A percentile compares a stretch with the other conserved stretches of the same genome.
Evolutionary conservation across 1,139 yeast genomes (phyloP).

Genomic region (Schizosaccharomyces versatilis): DNA sequence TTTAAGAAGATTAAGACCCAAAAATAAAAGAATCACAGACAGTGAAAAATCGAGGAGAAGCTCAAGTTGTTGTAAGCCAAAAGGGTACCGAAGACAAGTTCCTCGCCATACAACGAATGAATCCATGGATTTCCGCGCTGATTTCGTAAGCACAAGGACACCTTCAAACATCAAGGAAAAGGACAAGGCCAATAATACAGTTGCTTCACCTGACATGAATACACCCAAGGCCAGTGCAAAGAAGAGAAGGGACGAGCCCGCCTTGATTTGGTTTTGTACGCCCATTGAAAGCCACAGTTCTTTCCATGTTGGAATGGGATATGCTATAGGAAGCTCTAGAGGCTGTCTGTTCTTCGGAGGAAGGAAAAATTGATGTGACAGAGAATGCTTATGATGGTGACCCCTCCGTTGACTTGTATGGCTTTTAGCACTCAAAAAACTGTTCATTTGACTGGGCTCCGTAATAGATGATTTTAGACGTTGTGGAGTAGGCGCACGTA

Average conservation of each 20-base stretch:
- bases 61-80: slow-evolving; percentile 1
- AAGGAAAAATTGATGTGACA: slow-evolving; percentile 2
- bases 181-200: not conserved
- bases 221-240: not conserved
- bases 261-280: not conserved
- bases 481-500: too few relatives aligned
- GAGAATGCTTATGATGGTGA: slow-evolving; percentile 2
- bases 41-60: not conserved
- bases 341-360: slow-evolving; percentile 3
- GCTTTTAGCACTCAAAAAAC: not conserved
- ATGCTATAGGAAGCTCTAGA: not conserved
- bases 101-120: slow-evolving; percentile 1
- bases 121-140: not conserved
- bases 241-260: not conserved
- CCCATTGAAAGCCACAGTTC: not conserved
- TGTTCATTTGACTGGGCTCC: not conserved
- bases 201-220: not conserved
- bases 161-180: slow-evolving; percentile 1
- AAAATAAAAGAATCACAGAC: not conserved
- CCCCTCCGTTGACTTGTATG: slow-evolving; percentile 1
- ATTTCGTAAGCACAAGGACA: not conserved
- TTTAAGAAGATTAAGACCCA: not conserved
- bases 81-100: not conserved
- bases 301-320: not conserved
- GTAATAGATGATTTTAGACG: too few relatives aligned